Evolutionary conservation across 2,329 filamentous ascomycete genomes (phyloP).

Genomic region (Penicillium sp.): DNA sequence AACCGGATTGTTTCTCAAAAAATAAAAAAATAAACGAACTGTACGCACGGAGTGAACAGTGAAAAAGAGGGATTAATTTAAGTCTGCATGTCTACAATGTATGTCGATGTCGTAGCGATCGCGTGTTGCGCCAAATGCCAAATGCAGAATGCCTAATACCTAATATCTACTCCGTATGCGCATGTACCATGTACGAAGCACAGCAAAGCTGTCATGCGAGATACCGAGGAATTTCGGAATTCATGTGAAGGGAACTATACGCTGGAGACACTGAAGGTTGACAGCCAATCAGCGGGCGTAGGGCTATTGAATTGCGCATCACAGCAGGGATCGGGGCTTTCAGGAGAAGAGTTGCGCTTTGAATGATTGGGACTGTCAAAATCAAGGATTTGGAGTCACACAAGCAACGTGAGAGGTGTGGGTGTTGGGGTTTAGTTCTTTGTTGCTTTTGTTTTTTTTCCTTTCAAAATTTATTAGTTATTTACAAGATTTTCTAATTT

Average conservation of each 20-base stretch:
- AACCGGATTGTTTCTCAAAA: background rate
- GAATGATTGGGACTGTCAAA: conserved; percentile 10
- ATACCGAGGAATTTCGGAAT: conserved; percentile 8
- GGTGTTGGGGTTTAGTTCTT: background rate
- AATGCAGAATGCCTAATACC: background rate
- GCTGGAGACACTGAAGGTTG: background rate
- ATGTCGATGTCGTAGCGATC: background rate
- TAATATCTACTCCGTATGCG: background rate
- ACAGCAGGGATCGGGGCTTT: conserved; percentile 12
- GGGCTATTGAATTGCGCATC: conserved; percentile 5
- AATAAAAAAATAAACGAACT: background rate
- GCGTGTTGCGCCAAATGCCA: background rate
- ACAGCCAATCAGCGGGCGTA: conserved; percentile 11
- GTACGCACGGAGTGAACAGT: background rate
- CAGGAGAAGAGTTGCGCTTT: conserved; percentile 13
- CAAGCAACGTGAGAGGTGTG: background rate
- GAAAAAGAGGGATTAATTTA: background rate
- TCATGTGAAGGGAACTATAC: conserved; percentile 18
- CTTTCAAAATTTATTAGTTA: too few relatives aligned
- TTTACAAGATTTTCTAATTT: background rate
- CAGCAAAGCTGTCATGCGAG: background rate
- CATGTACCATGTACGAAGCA: conserved; percentile 12
- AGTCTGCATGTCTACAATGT: background rate
- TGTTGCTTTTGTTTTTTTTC: too few relatives aligned
- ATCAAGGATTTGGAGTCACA: background rate